phyloP scores from a whole-genome alignment of 768 basidiomycete genomes.

The Leucosporidium scottii region DNA sequence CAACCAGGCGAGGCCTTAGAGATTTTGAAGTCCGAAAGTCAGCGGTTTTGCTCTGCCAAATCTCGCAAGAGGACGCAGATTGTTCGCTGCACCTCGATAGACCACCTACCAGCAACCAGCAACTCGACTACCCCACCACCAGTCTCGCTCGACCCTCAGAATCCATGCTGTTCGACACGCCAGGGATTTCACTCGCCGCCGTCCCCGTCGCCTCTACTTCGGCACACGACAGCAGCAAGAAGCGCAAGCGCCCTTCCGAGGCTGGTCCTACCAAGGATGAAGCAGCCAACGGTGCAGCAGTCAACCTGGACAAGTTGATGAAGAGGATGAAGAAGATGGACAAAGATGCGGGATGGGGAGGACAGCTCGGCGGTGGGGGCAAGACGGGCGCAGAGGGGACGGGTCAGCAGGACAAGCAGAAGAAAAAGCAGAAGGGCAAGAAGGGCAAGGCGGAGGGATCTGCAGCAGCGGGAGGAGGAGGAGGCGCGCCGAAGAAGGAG shows the following conservation, averaged over 20 bases:
- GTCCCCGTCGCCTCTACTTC: constrained; percentile 8
- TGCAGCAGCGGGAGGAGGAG: constrained; percentile 1
- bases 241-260: constrained; percentile 15
- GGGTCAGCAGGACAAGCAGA: neutral
- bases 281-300: constrained; percentile 43
- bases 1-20: neutral
- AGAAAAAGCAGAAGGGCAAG: neutral
- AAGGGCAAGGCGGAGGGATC: neutral
- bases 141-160: neutral
- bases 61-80: no score
- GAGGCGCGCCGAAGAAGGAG: neutral
- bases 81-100: neutral
- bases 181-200: constrained; percentile 15
- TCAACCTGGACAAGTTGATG: constrained; percentile 59
- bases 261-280: neutral
- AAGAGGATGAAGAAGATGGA: constrained; percentile 45
- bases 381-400: neutral
- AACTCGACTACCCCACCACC: neutral
- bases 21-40: neutral
- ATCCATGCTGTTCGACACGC: constrained; percentile 31
- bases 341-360: neutral
- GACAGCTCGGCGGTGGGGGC: neutral
- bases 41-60: no score
- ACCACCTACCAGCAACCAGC: neutral
- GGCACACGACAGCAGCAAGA: constrained; percentile 1